A percentile compares a stretch with the other conserved stretches of the same genome.
Conservation (phyloP, 2,329 filamentous ascomycete species). For the Myotisia sp. region DNA sequence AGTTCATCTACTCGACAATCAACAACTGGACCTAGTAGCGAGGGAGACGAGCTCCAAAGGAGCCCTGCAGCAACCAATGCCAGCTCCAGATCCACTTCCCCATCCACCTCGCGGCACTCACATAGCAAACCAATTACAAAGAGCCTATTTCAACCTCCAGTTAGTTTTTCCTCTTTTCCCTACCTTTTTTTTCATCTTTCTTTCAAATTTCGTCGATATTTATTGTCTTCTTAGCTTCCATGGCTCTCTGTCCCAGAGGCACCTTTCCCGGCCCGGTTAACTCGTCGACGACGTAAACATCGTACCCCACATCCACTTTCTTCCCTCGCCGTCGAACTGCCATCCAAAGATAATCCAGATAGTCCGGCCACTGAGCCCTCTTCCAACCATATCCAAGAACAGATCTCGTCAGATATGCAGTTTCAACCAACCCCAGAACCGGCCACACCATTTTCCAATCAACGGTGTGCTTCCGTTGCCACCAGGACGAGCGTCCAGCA, state of each 20-base stretch:
- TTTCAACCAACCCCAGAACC: conserved; percentile 43
- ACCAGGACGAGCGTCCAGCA: too few species aligned
- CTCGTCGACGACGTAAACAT: conserved; percentile 32
- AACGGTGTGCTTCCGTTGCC: conserved; percentile 20
- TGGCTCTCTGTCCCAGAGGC: conserved; percentile 45
- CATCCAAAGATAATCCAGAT: conserved; percentile 28
- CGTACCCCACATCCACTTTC: conserved; percentile 24
- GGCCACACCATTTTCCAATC: conserved; percentile 23
- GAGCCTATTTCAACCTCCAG: conserved; percentile 14
- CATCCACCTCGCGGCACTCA: conserved; percentile 14
- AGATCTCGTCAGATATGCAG: not conserved
- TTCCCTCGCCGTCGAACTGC: conserved; percentile 34
- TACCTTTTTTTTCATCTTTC: too few species aligned
- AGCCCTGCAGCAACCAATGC: not conserved
- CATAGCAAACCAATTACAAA: conserved; percentile 12
- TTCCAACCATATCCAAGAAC: conserved; percentile 21
- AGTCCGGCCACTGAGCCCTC: conserved; percentile 32
- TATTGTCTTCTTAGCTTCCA: conserved; percentile 36
- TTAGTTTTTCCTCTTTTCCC: conserved; percentile 21
- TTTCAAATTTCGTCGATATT: too few species aligned
- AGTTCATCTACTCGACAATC: conserved; percentile 16
- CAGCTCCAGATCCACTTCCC: conserved; percentile 5
- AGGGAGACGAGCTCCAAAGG: too few species aligned
- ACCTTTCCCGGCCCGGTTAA: conserved; percentile 40
- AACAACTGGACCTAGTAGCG: conserved; percentile 6